These are phyloP conservation scores for Endoconidiophora laricicola DNA, from an alignment of 2,329 filamentous ascomycete species.

Conservation along the genomic window DNA sequence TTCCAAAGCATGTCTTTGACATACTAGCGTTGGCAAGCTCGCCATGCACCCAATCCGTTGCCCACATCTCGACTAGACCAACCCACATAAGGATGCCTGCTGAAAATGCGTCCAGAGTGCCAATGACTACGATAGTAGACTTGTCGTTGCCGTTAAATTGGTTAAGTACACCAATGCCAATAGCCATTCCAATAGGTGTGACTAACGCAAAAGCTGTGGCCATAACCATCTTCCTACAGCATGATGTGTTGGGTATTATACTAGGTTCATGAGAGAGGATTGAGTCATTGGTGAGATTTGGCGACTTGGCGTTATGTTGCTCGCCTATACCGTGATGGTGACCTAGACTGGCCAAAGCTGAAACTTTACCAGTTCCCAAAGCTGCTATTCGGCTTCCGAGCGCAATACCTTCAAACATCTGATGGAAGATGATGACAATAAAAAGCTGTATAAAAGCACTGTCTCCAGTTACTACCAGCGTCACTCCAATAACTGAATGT, in stretches of 20 bases:
- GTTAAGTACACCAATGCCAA: slow-evolving; percentile 55
- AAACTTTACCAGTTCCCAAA: slow-evolving; percentile 24
- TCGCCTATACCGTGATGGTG: slow-evolving; percentile 14
- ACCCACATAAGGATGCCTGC: slow-evolving; percentile 70
- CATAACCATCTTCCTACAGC: slow-evolving; percentile 41
- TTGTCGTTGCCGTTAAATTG: slow-evolving; percentile 58
- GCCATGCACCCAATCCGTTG: slow-evolving; percentile 51
- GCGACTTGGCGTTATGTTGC: background rate
- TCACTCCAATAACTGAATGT: slow-evolving; percentile 41
- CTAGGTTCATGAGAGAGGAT: slow-evolving; percentile 5
- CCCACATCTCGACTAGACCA: slow-evolving; percentile 65
- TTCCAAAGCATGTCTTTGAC: slow-evolving; percentile 31
- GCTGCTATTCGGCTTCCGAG: slow-evolving; percentile 49
- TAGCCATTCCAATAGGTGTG: slow-evolving; percentile 65
- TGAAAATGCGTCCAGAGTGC: slow-evolving; percentile 55
- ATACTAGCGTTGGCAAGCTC: slow-evolving; percentile 37
- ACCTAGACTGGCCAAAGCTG: slow-evolving; percentile 14
- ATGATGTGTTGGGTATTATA: slow-evolving; percentile 18
- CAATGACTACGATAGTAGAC: slow-evolving; percentile 52
- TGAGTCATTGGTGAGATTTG: background rate
- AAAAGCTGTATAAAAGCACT: slow-evolving; percentile 40
- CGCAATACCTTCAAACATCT: slow-evolving; percentile 62
- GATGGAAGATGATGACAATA: slow-evolving; percentile 58
- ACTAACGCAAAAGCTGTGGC: slow-evolving; percentile 49
- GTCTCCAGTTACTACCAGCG: slow-evolving; percentile 43